Base-by-base conservation (phyloP, 345 rosid genomes). In the Acer campestre region DNA sequence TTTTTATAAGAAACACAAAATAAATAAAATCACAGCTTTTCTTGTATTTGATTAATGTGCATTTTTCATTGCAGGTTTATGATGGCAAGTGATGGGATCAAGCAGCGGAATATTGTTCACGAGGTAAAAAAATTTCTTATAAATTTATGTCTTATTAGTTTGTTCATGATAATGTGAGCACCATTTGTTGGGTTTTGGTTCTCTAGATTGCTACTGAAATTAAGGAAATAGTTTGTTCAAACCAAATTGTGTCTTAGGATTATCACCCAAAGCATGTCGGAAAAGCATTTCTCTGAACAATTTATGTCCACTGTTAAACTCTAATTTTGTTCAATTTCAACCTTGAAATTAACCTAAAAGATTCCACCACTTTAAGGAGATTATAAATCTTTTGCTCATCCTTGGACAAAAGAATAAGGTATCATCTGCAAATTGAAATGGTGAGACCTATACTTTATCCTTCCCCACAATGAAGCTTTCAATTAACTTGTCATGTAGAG, bases 61-160 rank as follows among this genome's bases (percentile, higher is more conserved):
- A 53, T 27, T 2, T 40, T 42, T 10, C 67, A 25, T 74, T 80
- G 77, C 91, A 94, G 98, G 79, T 95, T 89, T 85, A 86, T 95
- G 98, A 90, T 90, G 91, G 96, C 94, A 10, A 79, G 92, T 85
- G 99, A 95, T 86, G 95, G 98, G 51, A 84, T 95, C 65, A 88
- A 90, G 82, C 86, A 80, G 82, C 88, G 88, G 75, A 75, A 69
- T 69, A 75, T 78, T 61, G 82, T 93, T 74, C 88, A 90, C 27
- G 84, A 91, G 97, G 98, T 94, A 61, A 27, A 25, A 18, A 63
- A 20, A 51, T 35, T 35, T 77, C 70, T 58, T 62, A 70, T 65
- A 63, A 55, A 48, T 42, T 68, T 70, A 23, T 46, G 35, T 79
- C 42, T 17, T 31, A 31, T 73, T 53, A 9, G 40, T 46, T 27